phyloP scores from a whole-genome alignment of 2,329 filamentous ascomycete species.

The Pestalotiopsis sp. region DNA sequence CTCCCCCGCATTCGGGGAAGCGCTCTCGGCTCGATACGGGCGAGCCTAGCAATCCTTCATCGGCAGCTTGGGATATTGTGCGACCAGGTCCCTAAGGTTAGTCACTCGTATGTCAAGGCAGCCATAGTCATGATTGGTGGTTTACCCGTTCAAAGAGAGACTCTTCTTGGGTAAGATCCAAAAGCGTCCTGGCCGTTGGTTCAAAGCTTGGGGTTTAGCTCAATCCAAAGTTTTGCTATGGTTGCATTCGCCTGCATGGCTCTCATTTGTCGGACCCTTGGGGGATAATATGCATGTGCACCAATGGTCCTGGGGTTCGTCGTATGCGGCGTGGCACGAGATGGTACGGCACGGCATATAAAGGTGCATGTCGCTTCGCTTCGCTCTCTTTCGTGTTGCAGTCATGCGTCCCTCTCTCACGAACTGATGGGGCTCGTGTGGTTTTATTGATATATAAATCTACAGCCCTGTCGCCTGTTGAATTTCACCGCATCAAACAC shows the following conservation, averaged over 20 bases:
- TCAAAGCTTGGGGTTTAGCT: not conserved
- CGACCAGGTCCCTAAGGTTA: not conserved
- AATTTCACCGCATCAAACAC: not conserved
- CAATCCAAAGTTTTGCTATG: not conserved
- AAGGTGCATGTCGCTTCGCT: not conserved
- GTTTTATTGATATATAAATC: not conserved
- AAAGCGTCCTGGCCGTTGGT: not conserved
- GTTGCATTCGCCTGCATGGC: slow-evolving; percentile 4
- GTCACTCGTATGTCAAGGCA: not conserved
- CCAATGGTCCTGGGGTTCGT: not conserved
- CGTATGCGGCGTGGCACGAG: not conserved
- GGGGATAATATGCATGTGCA: not conserved
- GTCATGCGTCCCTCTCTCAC: not conserved
- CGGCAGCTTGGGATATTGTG: not conserved
- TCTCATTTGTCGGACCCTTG: not conserved
- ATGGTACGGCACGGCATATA: not conserved
- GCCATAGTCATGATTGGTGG: not conserved
- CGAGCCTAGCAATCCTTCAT: not conserved
- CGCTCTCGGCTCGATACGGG: not conserved
- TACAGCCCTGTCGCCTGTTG: not conserved
- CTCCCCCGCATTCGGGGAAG: not conserved
- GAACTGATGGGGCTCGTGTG: not conserved
- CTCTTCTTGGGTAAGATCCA: not conserved
- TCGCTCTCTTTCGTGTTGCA: not conserved
- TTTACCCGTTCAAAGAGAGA: not conserved